Evolutionary conservation across 2,329 filamentous ascomycete species (phyloP).

Genomic region (Arthrinium phaeospermum): DNA sequence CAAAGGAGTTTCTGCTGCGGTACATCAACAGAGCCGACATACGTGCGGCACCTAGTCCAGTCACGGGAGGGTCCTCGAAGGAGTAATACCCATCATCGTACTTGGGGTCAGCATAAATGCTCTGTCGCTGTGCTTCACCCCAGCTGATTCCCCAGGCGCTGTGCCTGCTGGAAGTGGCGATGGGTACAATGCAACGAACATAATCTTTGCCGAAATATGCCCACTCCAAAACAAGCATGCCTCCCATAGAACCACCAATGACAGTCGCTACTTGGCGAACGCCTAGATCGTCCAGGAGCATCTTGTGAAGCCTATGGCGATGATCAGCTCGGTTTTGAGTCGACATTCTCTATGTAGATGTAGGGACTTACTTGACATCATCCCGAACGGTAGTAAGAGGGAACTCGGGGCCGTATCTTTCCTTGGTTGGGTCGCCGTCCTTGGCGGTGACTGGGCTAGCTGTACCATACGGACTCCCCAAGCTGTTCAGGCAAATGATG

Average conservation of each 20-base stretch:
- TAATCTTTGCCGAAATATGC: constrained; percentile 90
- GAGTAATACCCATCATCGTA: constrained; percentile 97
- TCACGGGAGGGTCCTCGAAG: constrained; percentile 83
- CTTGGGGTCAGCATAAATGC: constrained; percentile 97
- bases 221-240: constrained; percentile 91
- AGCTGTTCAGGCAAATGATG: constrained; percentile 83
- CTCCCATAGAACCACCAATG: constrained; percentile 83
- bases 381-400: constrained; percentile 94
- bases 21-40: constrained; percentile 98
- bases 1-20: constrained; percentile 94
- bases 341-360: not conserved
- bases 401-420: constrained; percentile 91
- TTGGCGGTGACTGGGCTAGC: constrained; percentile 90
- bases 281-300: constrained; percentile 80
- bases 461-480: constrained; percentile 85
- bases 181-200: constrained; percentile 79
- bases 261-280: constrained; percentile 80
- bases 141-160: constrained; percentile 92
- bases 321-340: constrained; percentile 15
- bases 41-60: constrained; percentile 89
- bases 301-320: constrained; percentile 70
- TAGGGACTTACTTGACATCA: constrained; percentile 80
- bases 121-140: constrained; percentile 87
- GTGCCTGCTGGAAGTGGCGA: constrained; percentile 83
- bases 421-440: constrained; percentile 76